Base-by-base conservation (phyloP, 2,329 filamentous ascomycete genomes). In the Alternaria gansuensis region DNA sequence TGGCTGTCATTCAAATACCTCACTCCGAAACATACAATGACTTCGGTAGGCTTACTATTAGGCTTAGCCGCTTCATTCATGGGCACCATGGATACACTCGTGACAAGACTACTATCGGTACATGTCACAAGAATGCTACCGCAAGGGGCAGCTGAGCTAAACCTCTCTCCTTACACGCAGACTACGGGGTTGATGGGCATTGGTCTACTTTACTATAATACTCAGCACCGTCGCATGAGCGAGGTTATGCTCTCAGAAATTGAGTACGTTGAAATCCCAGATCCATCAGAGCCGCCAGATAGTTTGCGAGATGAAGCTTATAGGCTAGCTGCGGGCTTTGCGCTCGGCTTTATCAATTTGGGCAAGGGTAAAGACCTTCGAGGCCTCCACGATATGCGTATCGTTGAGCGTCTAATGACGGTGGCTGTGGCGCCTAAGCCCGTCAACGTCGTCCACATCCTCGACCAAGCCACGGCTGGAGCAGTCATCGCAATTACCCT, bases 11-110 rank as follows among this genome's bases (percentile, higher is more conserved):
- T 98, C 84, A 98, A 97, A 74, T 99, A 99, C 68, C 82, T 99
- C n/a, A 99, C 95, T 0, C 94, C 95, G 1, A 99, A 99, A 73
- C 96, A 99, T 77, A 96, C 93, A 26, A 99, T 99, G 95, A 98
- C 95, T 24, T 98, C 95, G 0, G 94, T 99, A 54, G 95, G 95
- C 9, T 82, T 99, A n/a, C 83, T 99, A 3, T 83, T 99, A 0
- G 95, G 95, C 1, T 83, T 99, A 17, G 93, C 95, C 8, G 95
- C 92, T 26, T 98, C 95, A 1, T 96, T 97, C 74, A 84, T 97
- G 66, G 95, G 96, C 1, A 98, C 93, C 2, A 98, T 98, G 94
- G 95, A 99, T 75, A 95, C 92, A 2, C 84, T 97, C 28, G 94
- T 98, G 60, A 98, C 95, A 8, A 88, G 95, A 24, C 82, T 99